Evolutionary conservation across 495 filamentous ascomycete genomes (phyloP).

Genomic region (Podospora conica): DNA sequence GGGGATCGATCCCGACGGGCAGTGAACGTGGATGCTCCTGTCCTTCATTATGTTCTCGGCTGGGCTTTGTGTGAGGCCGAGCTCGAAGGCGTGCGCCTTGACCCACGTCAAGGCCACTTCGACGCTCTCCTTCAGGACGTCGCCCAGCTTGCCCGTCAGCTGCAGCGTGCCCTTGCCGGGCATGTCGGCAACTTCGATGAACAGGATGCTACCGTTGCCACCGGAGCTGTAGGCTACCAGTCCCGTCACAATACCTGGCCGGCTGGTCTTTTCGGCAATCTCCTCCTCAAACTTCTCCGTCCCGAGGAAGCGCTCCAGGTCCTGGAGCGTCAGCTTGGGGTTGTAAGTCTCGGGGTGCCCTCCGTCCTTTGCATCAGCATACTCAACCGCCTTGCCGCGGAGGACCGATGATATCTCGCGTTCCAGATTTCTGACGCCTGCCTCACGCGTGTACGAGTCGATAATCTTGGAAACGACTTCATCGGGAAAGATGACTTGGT

Average conservation of each 20-base stretch:
- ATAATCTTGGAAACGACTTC: slow-evolving; percentile 92
- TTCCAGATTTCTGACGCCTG: slow-evolving; percentile 95
- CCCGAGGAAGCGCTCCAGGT: slow-evolving; percentile 85
- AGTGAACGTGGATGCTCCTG: slow-evolving; percentile 92
- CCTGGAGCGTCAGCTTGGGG: slow-evolving; percentile 63
- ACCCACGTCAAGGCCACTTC: slow-evolving; percentile 96
- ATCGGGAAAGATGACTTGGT: slow-evolving; percentile 67
- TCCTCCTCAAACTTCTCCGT: slow-evolving; percentile 95
- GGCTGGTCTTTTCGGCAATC: slow-evolving; percentile 79
- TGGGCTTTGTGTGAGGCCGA: slow-evolving; percentile 73
- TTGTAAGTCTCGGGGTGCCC: slow-evolving; percentile 65
- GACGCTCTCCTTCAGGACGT: slow-evolving; percentile 94
- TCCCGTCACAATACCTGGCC: slow-evolving; percentile 92
- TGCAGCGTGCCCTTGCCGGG: slow-evolving; percentile 88
- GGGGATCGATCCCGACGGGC: slow-evolving; percentile 88
- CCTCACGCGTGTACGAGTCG: slow-evolving; percentile 91
- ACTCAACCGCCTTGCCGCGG: slow-evolving; percentile 92
- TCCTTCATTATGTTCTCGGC: slow-evolving; percentile 94
- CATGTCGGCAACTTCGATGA: slow-evolving; percentile 98
- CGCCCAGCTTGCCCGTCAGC: slow-evolving; percentile 97
- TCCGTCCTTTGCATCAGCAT: slow-evolving; percentile 79
- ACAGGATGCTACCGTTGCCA: slow-evolving; percentile 91
- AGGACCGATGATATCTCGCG: slow-evolving; percentile 92
- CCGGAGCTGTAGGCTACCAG: slow-evolving; percentile 94
- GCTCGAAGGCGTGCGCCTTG: slow-evolving; percentile 87